phyloP scores from a whole-genome alignment of 331 rosid species.

The Quercus lobata region DNA sequence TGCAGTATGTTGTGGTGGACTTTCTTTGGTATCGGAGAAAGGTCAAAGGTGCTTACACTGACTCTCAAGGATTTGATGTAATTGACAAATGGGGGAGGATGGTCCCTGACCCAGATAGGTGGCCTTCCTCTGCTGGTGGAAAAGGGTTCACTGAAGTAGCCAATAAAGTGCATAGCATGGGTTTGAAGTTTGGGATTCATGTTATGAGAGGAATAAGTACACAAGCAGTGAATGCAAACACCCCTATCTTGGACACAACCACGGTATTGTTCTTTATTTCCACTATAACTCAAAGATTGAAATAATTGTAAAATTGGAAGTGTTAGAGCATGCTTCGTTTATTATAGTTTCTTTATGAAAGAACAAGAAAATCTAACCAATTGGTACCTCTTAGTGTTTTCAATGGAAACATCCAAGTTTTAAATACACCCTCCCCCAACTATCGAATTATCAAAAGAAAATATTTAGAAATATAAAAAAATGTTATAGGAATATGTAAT shows the following conservation, averaged over 20 bases:
- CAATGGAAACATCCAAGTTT: too few species aligned
- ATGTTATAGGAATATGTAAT: not conserved
- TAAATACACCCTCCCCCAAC: too few species aligned
- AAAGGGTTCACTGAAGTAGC: slow-evolving; percentile 77
- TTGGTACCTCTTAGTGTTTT: too few species aligned
- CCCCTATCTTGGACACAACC: slow-evolving; percentile 62
- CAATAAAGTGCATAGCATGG: slow-evolving; percentile 68
- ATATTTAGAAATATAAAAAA: not conserved
- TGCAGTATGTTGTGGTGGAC: slow-evolving; percentile 93
- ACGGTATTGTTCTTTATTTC: slow-evolving; percentile 40
- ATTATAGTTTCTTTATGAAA: not conserved
- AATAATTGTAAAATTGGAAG: too few species aligned
- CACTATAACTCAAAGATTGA: too few species aligned
- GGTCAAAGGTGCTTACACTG: slow-evolving; percentile 63
- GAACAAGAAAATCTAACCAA: not conserved
- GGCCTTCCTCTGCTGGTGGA: slow-evolving; percentile 87
- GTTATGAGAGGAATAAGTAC: slow-evolving; percentile 98
- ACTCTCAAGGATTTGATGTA: slow-evolving; percentile 88
- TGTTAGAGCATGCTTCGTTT: not conserved
- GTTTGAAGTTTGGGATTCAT: slow-evolving; percentile 95
- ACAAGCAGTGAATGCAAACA: slow-evolving; percentile 30
- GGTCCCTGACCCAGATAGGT: slow-evolving; percentile 79
- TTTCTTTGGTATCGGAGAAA: slow-evolving; percentile 89
- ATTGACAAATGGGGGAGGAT: slow-evolving; percentile 95
- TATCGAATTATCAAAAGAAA: too few species aligned